These are phyloP conservation scores for Fusarium chaquense DNA, from an alignment of 2,329 filamentous ascomycete genomes.

Conservation along the genomic window DNA sequence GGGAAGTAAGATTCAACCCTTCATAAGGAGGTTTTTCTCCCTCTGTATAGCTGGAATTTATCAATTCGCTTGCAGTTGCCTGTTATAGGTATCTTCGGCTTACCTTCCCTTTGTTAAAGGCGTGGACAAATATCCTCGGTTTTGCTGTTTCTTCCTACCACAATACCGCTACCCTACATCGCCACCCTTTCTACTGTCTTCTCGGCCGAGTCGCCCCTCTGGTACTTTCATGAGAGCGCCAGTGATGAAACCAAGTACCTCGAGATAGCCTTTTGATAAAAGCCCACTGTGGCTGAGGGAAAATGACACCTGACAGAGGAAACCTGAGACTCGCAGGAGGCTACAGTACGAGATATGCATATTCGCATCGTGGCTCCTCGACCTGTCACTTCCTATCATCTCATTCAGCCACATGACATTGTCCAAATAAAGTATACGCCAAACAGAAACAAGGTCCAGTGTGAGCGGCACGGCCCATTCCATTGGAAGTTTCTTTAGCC, in stretches of 20 bases:
- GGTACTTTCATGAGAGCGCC: neutral
- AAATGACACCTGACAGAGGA: neutral
- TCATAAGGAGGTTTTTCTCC: no score
- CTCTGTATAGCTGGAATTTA: no score
- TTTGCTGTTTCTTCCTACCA: no score
- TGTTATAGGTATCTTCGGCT: no score
- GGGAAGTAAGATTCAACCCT: no score
- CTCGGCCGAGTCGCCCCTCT: neutral
- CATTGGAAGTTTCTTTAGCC: slow-evolving; percentile 3
- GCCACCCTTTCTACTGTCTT: neutral
- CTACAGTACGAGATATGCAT: neutral
- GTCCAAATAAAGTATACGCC: neutral
- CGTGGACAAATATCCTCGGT: no score
- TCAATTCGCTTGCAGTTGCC: no score
- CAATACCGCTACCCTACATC: slow-evolving; percentile 4
- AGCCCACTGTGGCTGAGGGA: neutral
- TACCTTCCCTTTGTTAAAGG: no score
- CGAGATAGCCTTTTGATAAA: neutral
- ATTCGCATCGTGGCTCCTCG: neutral
- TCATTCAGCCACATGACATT: neutral
- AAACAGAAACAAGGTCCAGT: neutral
- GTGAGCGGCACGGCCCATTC: slow-evolving; percentile 43
- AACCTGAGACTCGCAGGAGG: neutral
- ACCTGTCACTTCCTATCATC: neutral
- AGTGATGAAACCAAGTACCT: neutral